phyloP scores from a whole-genome alignment of 352 stramenopile genomes.

The Pythium biforme region DNA sequence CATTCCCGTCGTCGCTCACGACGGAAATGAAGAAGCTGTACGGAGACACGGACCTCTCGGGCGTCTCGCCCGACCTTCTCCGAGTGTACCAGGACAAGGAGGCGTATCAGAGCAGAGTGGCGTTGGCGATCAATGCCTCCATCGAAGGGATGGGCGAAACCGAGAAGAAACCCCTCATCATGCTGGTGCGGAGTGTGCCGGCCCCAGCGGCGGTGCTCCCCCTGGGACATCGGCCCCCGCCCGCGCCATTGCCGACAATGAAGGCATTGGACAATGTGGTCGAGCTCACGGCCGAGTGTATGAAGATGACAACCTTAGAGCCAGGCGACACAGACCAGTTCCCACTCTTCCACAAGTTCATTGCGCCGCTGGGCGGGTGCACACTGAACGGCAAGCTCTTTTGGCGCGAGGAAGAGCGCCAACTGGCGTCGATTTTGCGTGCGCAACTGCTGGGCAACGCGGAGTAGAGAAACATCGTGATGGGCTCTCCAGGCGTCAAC shows the following conservation, averaged over 20 bases:
- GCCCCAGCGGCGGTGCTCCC: not conserved
- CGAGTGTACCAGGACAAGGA: too few species aligned
- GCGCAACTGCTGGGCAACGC: not conserved
- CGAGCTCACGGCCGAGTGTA: not conserved
- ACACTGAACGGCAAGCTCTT: constrained; percentile 4
- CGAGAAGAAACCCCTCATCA: not conserved
- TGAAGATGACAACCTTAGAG: not conserved
- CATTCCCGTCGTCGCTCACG: too few species aligned
- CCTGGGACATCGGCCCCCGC: not conserved
- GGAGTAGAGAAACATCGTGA: constrained; percentile 9
- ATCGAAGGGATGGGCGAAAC: not conserved
- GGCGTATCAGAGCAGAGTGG: too few species aligned
- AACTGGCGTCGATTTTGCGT: constrained; percentile 3
- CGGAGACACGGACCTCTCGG: too few species aligned
- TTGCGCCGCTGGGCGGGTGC: constrained; percentile 14
- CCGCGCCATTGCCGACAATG: not conserved
- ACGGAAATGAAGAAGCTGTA: too few species aligned
- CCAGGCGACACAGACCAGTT: not conserved
- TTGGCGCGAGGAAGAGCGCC: constrained; percentile 21
- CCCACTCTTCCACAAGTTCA: constrained; percentile 13
- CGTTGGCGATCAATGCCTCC: not conserved
- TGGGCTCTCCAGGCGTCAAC: constrained; percentile 13
- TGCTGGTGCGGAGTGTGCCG: not conserved
- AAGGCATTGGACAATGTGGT: not conserved
- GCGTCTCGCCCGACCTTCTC: too few species aligned